phyloP scores from a whole-genome alignment of 2,329 filamentous ascomycete species.

The Falciphora oryzae region DNA sequence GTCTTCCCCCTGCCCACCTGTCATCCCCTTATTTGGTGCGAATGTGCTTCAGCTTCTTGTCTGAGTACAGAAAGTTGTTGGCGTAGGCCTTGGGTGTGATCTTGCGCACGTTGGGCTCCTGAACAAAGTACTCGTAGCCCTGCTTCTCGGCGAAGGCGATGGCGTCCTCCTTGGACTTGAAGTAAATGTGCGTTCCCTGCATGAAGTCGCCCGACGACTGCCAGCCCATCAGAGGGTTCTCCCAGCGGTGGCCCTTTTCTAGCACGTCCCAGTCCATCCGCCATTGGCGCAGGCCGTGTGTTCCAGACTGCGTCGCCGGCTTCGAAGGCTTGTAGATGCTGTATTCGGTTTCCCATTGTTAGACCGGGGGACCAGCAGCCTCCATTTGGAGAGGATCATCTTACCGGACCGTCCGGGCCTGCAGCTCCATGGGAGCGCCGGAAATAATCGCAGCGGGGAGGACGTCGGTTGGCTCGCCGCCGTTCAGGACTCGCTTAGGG shows the following conservation, averaged over 20 bases:
- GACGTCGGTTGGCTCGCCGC: conserved; percentile 70
- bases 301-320: conserved; percentile 92
- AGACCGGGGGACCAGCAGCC: not conserved
- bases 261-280: conserved; percentile 98
- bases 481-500: conserved; percentile 83
- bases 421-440: conserved; percentile 87
- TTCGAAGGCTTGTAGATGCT: conserved; percentile 92
- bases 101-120: conserved; percentile 87
- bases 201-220: conserved; percentile 91
- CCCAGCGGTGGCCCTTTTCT: conserved; percentile 90
- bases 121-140: conserved; percentile 97
- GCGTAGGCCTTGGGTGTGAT: conserved; percentile 91
- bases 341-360: conserved; percentile 8
- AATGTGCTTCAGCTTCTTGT: conserved; percentile 82
- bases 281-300: conserved; percentile 81
- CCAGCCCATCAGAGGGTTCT: conserved; percentile 98
- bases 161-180: conserved; percentile 90
- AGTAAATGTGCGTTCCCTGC: conserved; percentile 88
- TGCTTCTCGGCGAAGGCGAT: conserved; percentile 97
- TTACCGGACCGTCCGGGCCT: conserved; percentile 90
- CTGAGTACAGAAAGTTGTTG: conserved; percentile 86
- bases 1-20: not conserved
- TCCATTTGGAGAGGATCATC: conserved; percentile 17
- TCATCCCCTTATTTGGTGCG: conserved; percentile 61
- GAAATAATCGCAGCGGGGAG: conserved; percentile 83